Evolutionary conservation across 164 flowering plant species (phyloP), one percentile per base, ranked within the genome.

Genomic region (Saururus chinensis): DNA sequence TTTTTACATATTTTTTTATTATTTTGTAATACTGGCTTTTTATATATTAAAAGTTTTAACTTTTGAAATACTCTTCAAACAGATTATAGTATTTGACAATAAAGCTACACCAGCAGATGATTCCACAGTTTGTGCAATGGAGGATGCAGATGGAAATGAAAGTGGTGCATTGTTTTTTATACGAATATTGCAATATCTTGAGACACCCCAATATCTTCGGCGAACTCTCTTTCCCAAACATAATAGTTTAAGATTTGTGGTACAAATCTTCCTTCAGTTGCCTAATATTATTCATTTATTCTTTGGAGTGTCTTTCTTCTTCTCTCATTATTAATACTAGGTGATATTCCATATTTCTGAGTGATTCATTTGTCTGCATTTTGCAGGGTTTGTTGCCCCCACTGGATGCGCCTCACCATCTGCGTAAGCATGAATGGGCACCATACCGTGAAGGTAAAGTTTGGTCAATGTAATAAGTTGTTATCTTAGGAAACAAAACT

Each of bases 391-490:
- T 88, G 74, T 73, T 90, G 74, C 99, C 99, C 24, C 99, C 99
- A 45, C 89, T 93, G 73, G 97, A 93, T 79, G 99, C 99, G 62
- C 95, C 99, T 49, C 97, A 90, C 71, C 99, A 93, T 83, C 68
- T 93, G 65, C 89, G 99, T 21, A 90, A 85, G 77, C 96, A 93
- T 74, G 99, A 93, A 78, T 93, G 99, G 99, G 95, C 68, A 71
- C 70, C 85, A 11, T 93, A 79, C 70, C 81, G 99, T 4, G 99
- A 93, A 82, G 99, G 99, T 90, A 68, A 53, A 24, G 23, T 64
- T 40, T 59, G 21, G 53, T 63, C 30, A 4, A 25, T 63, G 35
- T 51, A 6, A 2, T 30, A 30, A 30, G 37, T 30, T 30, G 37
- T 30, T 30, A 30, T 45, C 17, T 12, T 45, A 0, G 17, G 49